These are phyloP conservation scores for Excoecaria cochinchinensis DNA, from an alignment of 345 rosid species.

Conservation along the genomic window DNA sequence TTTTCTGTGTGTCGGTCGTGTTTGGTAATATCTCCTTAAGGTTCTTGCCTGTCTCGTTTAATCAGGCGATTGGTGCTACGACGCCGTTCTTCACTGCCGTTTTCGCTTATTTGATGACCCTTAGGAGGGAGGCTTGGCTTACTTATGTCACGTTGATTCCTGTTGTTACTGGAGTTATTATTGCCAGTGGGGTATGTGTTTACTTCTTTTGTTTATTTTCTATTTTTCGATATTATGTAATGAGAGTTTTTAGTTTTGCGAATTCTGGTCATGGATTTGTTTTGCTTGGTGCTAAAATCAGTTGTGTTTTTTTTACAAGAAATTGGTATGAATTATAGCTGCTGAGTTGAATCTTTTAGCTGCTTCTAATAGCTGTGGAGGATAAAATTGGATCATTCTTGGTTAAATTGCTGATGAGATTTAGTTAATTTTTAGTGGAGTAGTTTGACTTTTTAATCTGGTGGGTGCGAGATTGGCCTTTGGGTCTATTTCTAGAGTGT, in stretches of 20 bases:
- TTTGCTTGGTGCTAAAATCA: not conserved
- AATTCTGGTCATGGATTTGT: not conserved
- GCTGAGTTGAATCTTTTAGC: not conserved
- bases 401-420: not conserved
- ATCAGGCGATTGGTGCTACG: conserved; percentile 96
- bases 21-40: conserved; percentile 85
- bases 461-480: not conserved
- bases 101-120: conserved; percentile 85
- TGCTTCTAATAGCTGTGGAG: not conserved
- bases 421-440: not conserved
- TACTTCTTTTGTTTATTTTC: not conserved
- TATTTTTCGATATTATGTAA: not conserved
- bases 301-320: not conserved
- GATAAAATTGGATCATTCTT: not conserved
- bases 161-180: conserved; percentile 90
- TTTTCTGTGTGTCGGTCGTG: conserved; percentile 95
- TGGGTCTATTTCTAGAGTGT: not conserved
- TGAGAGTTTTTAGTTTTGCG: not conserved
- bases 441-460: not conserved
- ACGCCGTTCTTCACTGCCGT: conserved; percentile 98
- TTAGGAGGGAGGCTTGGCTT: conserved; percentile 93
- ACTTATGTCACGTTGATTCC: conserved; percentile 88
- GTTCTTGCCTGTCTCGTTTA: conserved; percentile 84
- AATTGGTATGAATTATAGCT: not conserved
- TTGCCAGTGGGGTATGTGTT: conserved; percentile 90